phyloP scores from a whole-genome alignment of 148 eudicot species.

The Rhododendron vialii region DNA sequence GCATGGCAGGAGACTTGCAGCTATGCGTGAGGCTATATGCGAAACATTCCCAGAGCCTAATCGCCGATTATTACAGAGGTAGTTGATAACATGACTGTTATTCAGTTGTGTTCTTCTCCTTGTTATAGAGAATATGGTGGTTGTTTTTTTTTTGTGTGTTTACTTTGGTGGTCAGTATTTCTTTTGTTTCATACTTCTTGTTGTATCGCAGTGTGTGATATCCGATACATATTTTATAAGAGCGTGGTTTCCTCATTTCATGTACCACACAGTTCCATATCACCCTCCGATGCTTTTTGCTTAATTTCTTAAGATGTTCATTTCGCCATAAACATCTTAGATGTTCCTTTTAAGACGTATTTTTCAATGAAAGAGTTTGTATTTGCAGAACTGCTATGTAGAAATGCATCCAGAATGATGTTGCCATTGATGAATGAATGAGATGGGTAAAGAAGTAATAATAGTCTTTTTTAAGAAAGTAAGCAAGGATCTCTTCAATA shows the following conservation, averaged over 20 bases:
- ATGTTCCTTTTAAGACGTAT: background rate
- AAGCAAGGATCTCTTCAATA: background rate
- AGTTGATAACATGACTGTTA: conserved; percentile 9
- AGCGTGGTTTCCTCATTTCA: background rate
- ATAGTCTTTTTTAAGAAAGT: background rate
- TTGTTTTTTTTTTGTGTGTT: background rate
- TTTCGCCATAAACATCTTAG: background rate
- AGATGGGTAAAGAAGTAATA: background rate
- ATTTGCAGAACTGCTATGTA: background rate
- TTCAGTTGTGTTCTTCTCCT: background rate
- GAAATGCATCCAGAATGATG: background rate
- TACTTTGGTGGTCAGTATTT: background rate
- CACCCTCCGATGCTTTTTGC: background rate
- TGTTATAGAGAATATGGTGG: background rate
- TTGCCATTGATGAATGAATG: background rate
- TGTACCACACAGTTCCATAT: background rate
- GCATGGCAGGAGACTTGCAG: conserved; percentile 63
- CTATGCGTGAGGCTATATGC: conserved; percentile 81
- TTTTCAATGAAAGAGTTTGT: background rate
- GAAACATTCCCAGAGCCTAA: conserved; percentile 99
- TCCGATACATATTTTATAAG: background rate
- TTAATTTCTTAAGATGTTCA: background rate
- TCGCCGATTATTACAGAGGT: conserved; percentile 90
- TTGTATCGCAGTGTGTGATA: background rate
- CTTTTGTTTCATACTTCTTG: background rate